Conservation (phyloP, 1,284 basidiomycete genomes). For the Leccinum insolens region DNA sequence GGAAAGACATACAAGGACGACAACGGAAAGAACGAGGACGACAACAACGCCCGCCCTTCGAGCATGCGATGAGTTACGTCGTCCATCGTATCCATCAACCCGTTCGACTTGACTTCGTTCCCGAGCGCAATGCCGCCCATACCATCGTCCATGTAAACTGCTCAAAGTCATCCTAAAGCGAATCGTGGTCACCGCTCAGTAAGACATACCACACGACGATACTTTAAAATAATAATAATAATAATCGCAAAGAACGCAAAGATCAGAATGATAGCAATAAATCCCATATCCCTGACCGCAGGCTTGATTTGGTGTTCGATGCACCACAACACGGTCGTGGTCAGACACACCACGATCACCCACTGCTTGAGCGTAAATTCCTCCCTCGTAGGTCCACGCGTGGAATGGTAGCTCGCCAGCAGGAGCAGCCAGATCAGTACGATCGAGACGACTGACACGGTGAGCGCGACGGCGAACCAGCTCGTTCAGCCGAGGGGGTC, state of each 20-base stretch:
- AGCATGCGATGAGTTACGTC: conserved; percentile 70
- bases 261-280: conserved; percentile 94
- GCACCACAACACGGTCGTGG: conserved; percentile 93
- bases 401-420: conserved; percentile 79
- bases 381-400: conserved; percentile 76
- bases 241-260: conserved; percentile 91
- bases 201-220: neutral
- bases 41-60: conserved; percentile 77
- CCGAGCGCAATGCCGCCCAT: conserved; percentile 99
- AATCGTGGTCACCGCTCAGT: neutral
- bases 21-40: conserved; percentile 47
- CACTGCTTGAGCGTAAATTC: conserved; percentile 86
- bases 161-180: conserved; percentile 86
- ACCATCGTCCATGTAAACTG: conserved; percentile 67
- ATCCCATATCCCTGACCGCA: conserved; percentile 93
- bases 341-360: conserved; percentile 84
- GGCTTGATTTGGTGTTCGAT: conserved; percentile 82
- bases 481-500: conserved; percentile 87
- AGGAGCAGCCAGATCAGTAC: conserved; percentile 92
- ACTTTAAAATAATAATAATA: conserved; percentile 69
- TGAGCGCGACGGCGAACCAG: conserved; percentile 95
- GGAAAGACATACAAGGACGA: conserved; percentile 39
- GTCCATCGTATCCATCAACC: conserved; percentile 83
- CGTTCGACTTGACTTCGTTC: conserved; percentile 91
- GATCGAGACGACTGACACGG: conserved; percentile 86